Evolutionary conservation across 345 rosid species (phyloP).

Genomic region (Moricandia moricandioides): DNA sequence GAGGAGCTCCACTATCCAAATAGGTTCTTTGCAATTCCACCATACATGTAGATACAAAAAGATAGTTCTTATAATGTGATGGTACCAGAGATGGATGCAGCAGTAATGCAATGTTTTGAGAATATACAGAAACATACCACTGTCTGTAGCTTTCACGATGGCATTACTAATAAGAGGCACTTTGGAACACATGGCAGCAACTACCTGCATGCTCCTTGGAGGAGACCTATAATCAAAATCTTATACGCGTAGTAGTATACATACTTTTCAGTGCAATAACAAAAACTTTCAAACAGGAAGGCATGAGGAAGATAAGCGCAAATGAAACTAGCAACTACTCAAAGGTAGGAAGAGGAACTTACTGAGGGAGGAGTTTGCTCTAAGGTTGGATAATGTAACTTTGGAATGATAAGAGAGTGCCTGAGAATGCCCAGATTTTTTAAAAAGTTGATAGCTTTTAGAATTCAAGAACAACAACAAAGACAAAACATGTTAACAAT

Average conservation of each 20-base stretch:
- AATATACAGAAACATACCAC: slow-evolving; percentile 47
- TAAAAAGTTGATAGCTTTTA: background rate
- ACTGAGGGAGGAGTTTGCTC: slow-evolving; percentile 87
- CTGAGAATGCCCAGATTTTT: slow-evolving; percentile 40
- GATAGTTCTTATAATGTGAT: background rate
- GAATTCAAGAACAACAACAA: background rate
- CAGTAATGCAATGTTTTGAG: background rate
- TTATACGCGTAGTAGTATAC: slow-evolving; percentile 8
- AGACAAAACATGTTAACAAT: background rate
- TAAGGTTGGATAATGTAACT: slow-evolving; percentile 74
- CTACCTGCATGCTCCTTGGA: slow-evolving; percentile 59
- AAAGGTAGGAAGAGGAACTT: slow-evolving; percentile 46
- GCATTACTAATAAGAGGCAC: slow-evolving; percentile 84
- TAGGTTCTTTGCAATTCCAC: background rate
- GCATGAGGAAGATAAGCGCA: background rate
- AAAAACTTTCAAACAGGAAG: slow-evolving; percentile 6
- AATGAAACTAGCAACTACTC: background rate
- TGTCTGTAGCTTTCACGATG: slow-evolving; percentile 70
- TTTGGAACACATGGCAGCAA: slow-evolving; percentile 93
- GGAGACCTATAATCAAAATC: slow-evolving; percentile 36
- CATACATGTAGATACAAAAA: background rate
- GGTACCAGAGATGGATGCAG: background rate
- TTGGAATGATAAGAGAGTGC: slow-evolving; percentile 94
- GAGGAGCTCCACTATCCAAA: background rate
- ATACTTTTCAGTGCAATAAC: background rate